Percentiles rank a stretch among this genome's conserved stretches.
Conservation (phyloP, 345 rosid genomes). For the Moringa oleifera region DNA sequence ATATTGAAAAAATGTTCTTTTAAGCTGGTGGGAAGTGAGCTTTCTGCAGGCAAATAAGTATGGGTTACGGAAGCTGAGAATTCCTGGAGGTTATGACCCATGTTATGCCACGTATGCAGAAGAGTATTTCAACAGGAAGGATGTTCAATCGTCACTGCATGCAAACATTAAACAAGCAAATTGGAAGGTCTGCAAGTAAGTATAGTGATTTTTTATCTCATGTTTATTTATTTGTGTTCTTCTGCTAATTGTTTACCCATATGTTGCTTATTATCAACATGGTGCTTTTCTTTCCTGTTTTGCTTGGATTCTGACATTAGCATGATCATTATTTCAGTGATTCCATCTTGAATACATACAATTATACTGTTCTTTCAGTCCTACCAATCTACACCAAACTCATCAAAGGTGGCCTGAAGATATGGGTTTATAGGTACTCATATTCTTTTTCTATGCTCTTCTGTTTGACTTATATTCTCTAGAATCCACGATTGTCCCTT, state of each 20-base stretch:
- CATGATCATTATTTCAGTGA: constrained; percentile 17
- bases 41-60: constrained; percentile 3
- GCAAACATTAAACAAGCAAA: constrained; percentile 25
- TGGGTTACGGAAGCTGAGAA: constrained; percentile 31
- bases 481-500: too few species aligned
- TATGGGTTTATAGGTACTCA: constrained; percentile 58
- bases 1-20: background rate
- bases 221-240: background rate
- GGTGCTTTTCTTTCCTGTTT: too few species aligned
- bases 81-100: constrained; percentile 51
- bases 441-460: too few species aligned
- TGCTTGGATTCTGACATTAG: background rate
- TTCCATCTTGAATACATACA: constrained; percentile 28
- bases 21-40: background rate
- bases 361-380: constrained; percentile 33
- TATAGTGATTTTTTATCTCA: background rate
- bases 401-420: constrained; percentile 51
- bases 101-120: constrained; percentile 38
- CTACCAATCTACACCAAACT: constrained; percentile 55
- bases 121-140: constrained; percentile 43
- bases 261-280: background rate
- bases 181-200: constrained; percentile 55
- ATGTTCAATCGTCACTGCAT: constrained; percentile 51
- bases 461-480: too few species aligned
- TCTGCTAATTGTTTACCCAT: background rate